These are phyloP conservation scores for Colletotrichum trifolii DNA, from an alignment of 2,329 filamentous ascomycete genomes.

Conservation along the genomic window DNA sequence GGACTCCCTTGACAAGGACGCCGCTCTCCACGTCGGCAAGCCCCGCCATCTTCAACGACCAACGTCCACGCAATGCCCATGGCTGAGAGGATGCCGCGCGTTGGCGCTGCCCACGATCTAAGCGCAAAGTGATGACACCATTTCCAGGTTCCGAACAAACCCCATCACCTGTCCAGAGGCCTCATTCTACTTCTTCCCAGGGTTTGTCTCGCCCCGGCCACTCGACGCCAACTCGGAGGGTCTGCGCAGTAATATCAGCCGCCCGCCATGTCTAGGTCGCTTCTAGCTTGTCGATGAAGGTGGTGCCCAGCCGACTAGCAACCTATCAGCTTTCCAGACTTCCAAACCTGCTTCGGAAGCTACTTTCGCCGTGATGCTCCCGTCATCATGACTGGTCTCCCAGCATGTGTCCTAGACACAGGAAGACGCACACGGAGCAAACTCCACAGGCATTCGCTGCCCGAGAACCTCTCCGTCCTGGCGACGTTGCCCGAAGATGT, in stretches of 20 bases:
- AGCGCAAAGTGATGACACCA: neutral
- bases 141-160: neutral
- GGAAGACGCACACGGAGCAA: neutral
- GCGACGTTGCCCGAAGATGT: conserved; percentile 1
- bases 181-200: conserved; percentile 10
- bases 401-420: neutral
- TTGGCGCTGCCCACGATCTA: conserved; percentile 1
- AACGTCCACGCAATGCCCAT: conserved; percentile 5
- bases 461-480: neutral
- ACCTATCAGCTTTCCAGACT: conserved; percentile 5
- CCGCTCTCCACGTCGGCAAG: neutral
- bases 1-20: conserved; percentile 12
- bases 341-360: conserved; percentile 25
- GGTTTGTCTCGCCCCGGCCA: conserved; percentile 3
- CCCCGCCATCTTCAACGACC: conserved; percentile 16
- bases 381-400: conserved; percentile 5
- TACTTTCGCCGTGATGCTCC: conserved; percentile 12
- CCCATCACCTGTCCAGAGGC: conserved; percentile 2
- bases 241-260: conserved; percentile 5
- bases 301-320: conserved; percentile 19
- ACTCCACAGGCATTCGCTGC: neutral
- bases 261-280: conserved; percentile 5
- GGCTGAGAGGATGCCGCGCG: neutral
- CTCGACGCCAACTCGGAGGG: neutral
- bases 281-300: conserved; percentile 14